Conservation (phyloP, 2,329 filamentous ascomycete genomes). For the Pyrenochaeta sp. region DNA sequence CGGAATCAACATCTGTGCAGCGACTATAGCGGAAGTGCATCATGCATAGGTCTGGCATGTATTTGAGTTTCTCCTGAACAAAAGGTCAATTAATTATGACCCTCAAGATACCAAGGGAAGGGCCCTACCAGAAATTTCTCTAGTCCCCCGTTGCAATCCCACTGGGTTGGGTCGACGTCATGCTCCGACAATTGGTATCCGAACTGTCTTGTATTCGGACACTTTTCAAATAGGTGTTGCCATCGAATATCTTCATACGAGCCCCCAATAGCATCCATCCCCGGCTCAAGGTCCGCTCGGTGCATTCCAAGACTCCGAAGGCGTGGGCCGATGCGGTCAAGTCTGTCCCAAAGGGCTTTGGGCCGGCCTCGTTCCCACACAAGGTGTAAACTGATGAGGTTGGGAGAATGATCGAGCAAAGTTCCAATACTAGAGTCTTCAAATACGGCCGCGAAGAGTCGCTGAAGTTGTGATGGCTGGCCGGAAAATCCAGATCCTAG, state of each 20-base stretch:
- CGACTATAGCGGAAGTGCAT: neutral
- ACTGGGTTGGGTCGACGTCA: neutral
- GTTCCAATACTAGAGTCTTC: neutral
- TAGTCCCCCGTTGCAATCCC: no score
- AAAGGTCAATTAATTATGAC: neutral
- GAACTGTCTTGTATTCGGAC: neutral
- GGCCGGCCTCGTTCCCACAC: neutral
- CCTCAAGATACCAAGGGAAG: neutral
- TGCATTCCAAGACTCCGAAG: neutral
- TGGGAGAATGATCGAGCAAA: neutral
- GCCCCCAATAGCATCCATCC: no score
- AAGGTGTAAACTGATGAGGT: constrained; percentile 2
- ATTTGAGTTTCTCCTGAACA: neutral
- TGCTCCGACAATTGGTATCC: neutral
- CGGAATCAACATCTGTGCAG: neutral
- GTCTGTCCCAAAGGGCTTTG: neutral
- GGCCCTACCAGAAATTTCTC: no score
- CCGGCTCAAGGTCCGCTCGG: neutral
- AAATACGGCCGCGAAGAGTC: neutral
- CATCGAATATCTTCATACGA: no score
- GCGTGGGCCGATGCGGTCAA: neutral
- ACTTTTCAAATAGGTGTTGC: neutral
- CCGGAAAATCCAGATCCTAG: neutral
- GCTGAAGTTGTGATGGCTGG: neutral
- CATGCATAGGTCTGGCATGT: neutral